Percentiles rank a stretch among this genome's conserved stretches.
These are phyloP conservation scores for Goniomonas avonlea DNA, from an alignment of 78 protist genomes.

Conservation along the genomic window DNA sequence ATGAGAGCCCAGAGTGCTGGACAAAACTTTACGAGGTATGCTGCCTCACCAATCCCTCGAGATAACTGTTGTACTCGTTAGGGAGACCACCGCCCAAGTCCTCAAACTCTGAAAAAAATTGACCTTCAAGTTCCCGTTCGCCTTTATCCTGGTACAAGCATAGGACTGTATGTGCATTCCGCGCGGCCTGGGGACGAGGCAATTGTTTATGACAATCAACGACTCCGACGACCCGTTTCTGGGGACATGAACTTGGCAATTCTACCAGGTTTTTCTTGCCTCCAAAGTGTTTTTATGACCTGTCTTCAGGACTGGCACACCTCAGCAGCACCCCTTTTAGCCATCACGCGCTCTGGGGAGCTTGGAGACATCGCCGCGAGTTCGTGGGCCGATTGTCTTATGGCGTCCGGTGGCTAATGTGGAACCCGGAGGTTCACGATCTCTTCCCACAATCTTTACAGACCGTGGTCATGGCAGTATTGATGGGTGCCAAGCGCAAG, in stretches of 20 bases:
- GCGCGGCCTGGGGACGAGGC: slow-evolving; percentile 14
- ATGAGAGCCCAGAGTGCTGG: background rate
- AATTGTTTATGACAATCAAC: background rate
- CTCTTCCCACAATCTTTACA: background rate
- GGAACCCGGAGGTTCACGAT: slow-evolving; percentile 26
- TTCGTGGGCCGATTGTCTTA: slow-evolving; percentile 19
- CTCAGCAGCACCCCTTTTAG: background rate
- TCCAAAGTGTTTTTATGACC: background rate
- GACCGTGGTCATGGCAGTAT: background rate
- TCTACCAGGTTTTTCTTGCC: background rate
- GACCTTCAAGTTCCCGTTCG: background rate
- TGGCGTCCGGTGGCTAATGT: slow-evolving; percentile 20
- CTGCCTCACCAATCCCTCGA: background rate
- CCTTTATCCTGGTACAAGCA: background rate
- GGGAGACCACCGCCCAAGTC: background rate
- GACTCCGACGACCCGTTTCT: background rate
- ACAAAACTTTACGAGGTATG: background rate
- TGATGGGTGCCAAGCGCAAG: background rate
- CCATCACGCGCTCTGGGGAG: background rate
- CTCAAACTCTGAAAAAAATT: background rate
- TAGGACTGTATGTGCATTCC: slow-evolving; percentile 23
- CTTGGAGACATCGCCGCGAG: slow-evolving; percentile 33
- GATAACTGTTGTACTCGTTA: background rate
- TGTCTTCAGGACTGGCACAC: background rate
- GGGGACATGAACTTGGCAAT: background rate